A percentile compares a stretch with the other conserved stretches of the same genome.
Conservation (phyloP, 768 basidiomycete species). For the Collybia sordida region DNA sequence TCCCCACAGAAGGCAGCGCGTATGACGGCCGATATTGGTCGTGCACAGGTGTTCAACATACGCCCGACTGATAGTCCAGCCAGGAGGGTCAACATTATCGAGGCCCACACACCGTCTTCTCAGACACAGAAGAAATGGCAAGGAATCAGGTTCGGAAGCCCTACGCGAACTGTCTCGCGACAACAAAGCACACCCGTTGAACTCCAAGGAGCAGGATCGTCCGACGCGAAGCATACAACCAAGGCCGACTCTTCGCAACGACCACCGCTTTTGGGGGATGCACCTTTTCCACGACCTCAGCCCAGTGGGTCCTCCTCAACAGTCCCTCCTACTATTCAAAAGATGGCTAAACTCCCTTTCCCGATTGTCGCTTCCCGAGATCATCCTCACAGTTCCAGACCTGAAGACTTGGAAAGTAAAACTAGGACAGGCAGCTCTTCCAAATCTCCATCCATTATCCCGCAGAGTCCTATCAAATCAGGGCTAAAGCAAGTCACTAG, state of each 20-base stretch:
- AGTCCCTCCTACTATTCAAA: conserved; percentile 1
- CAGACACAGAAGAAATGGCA: conserved; percentile 27
- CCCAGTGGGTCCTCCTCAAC: background rate
- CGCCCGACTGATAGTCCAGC: conserved; percentile 39
- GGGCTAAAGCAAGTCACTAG: conserved; percentile 52
- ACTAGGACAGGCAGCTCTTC: conserved; percentile 12
- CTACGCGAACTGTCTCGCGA: conserved; percentile 19
- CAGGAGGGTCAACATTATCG: conserved; percentile 32
- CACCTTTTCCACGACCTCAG: background rate
- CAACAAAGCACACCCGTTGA: conserved; percentile 33
- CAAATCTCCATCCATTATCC: conserved; percentile 16
- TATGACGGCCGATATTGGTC: conserved; percentile 3
- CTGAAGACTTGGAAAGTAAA: conserved; percentile 26
- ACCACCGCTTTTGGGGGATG: conserved; percentile 9
- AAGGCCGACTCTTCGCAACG: conserved; percentile 9
- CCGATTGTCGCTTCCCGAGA: conserved; percentile 25
- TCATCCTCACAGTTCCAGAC: conserved; percentile 21
- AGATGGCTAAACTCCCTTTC: conserved; percentile 29
- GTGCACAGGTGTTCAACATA: conserved; percentile 27
- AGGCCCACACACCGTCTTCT: conserved; percentile 34
- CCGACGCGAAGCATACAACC: conserved; percentile 13
- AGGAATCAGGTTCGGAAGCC: conserved; percentile 24
- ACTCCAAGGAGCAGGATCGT: conserved; percentile 1
- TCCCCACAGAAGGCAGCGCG: conserved; percentile 47
- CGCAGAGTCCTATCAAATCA: conserved; percentile 38